Evolutionary conservation across 2,329 filamentous ascomycete genomes (phyloP), one percentile per base, ranked within the genome.

Genomic region (Macrophomina tecta): DNA sequence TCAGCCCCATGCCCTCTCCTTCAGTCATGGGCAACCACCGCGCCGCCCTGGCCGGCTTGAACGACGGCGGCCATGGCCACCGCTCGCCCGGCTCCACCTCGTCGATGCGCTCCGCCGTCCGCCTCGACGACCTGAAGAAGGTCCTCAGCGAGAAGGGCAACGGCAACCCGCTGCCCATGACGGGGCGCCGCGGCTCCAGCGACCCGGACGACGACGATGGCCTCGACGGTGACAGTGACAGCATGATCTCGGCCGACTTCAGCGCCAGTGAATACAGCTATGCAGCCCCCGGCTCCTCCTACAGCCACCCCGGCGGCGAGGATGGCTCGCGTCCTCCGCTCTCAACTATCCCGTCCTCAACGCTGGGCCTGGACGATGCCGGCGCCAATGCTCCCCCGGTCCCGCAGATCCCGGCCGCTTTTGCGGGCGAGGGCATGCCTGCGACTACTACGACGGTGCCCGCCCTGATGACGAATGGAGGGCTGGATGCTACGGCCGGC

Each of bases 231-330:
- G 65, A 67, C 48, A 49, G 45, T 66, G 90, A 92, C 64, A 91
- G 89, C 76, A 86, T 92, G 82, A 85, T 90, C 69, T 91, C 89
- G 79, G 90, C 89, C 69, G 89, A 91, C 66, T 84, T 87, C 70
- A 86, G 86, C 52, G 83, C 86, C n/a, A 91, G 89, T 6, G 90
- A 92, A 73, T 79, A 87, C 23, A 90, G 87, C 46, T 89, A 87
- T 75, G 53, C 64, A 2, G 42, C 66, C 3, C 53, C 66, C 1
- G 64, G 62, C 4, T 64, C 55, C 28, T 62, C 46, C 40, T 66
- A 56, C 46, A 55, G 49, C 46, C 46, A 56, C 52, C 8, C 9
- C 1, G 48, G 8, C 12, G 45, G 56, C 9, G 58, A 48, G 4
- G 62, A 68, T 32, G 52, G 53, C 23, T 4, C 40, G 40, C 51